Evolutionary conservation across 495 filamentous ascomycete genomes (phyloP), one percentile per base, ranked within the genome.

Genomic region (Trichoderma asperelloides): DNA sequence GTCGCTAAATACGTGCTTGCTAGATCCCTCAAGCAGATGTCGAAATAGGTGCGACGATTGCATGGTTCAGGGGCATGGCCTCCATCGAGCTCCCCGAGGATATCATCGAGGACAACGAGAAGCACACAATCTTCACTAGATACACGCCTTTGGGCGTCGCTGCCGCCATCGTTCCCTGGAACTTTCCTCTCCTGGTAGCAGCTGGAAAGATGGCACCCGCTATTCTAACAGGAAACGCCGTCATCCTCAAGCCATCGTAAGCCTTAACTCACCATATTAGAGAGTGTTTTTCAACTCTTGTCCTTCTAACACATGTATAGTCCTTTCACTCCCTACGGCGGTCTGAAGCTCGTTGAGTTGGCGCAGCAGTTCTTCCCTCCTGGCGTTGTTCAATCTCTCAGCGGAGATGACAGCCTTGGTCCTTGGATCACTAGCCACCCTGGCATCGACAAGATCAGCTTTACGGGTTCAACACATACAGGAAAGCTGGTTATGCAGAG

Each of bases 311-410:
- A 27, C 7, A n/a, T 57, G n/a, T 27, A 23, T 57, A 60, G 55
- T 2, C 83, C 87, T 0, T 88, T 86, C 75, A 89, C 88, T 0
- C 88, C 88, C 0, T 91, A 91, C 79, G 84, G 84, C 65, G 83
- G 77, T 39, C 78, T 90, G 66, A 89, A 89, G 70, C 77, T 87
- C 66, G 83, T 77, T 65, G 88, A 91, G 74, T 77, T 92, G n/a
- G 83, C 78, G 16, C 81, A 84, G 57, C 74, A 79, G 0, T 77
- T 88, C 69, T 83, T 91, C 66, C 88, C 89, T 0, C 85, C 85
- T 0, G 89, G 88, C 64, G 83, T 92, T 9, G 70, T 92, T 23
- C 88, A 90, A 70, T 87, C 79, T n/a, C 71, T 92, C 45, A 87
- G 86, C 71, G 89, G 89, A 23, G 87, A 82, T 66, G 87, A 88